Evolutionary conservation across 306 rosid species (phyloP), one percentile per base, ranked within the genome.

Genomic region (Boehmeria nivea): DNA sequence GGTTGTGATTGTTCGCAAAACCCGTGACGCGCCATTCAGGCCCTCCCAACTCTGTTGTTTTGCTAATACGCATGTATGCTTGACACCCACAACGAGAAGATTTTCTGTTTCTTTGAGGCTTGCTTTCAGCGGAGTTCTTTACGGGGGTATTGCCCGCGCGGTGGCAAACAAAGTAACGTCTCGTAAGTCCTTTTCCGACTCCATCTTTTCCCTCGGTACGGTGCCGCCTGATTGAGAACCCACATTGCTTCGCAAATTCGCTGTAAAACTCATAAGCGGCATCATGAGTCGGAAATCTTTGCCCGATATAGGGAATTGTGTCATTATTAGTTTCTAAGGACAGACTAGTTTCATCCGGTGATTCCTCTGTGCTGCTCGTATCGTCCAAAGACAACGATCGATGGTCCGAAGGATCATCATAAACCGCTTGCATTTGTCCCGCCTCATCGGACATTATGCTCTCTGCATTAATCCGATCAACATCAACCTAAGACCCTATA

Each of bases 181-280:
- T 76, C 1, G 94, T 90, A 40, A 90, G 94, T 67, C 97, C 97
- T 61, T 86, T 90, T 3, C 97, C 95, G 56, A 90, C 82, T 27
- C 97, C 95, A 60, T 83, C 97, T 77, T 90, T 90, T 63, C 97
- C 95, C 65, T 90, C 97, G 6, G 95, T 90, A 1, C 94, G 94
- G 61, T 90, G 97, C 34, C 95, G 83, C 28, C 95, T 79, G 69
- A 90, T 90, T 11, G 97, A 86, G 80, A 90, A 90, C 58, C 95
- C 97, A 51, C 88, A 77, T 20, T 57, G 72, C 75, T 86, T 86
- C 25, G 97, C 90, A 72, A 86, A 90, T 61, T 86, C 86, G 80
- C 83, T 81, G 62, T 90, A 90, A 68, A 69, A 86, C 43, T 82
- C 88, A 72, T 90, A 83, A 63, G 97, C 97, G 25, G 88, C 79